Evolutionary conservation across 441 rosid species (phyloP), one percentile per base, ranked within the genome.

Genomic region (Syzygium syzygioides): DNA sequence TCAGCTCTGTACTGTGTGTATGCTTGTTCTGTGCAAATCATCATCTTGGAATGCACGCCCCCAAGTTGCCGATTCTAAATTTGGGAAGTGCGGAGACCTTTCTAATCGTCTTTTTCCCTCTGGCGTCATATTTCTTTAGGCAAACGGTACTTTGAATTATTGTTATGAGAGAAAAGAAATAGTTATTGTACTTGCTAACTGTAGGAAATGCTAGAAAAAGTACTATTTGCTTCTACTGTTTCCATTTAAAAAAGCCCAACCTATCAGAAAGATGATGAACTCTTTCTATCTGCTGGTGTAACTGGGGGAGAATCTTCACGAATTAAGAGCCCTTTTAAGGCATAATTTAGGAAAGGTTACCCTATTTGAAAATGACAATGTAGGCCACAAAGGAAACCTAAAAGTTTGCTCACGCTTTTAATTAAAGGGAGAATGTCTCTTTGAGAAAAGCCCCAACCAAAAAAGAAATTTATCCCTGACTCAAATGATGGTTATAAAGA

Each of bases 371-470:
- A 93, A 93, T 91, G 93, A 93, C 91, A 92, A 87, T 96, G 97
- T 93, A 95, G 96, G 95, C 98, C 97, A 96, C 45, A 90, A 93
- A 30, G 94, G 93, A 95, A 94, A 95, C 96, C 95, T 90, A 87
- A 93, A 92, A 92, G 94, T 89, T 53, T 41, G 52, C 52, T 68
- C 53, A 86, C 59, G 86, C 94, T 92, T 92, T 93, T 84, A 86
- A 79, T 86, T 89, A 90, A 94, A 90, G 91, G 71, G 88, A 91
- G 90, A 91, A 88, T 91, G 93, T 92, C 93, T 90, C 89, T 92
- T 41, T 41, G 83, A 76, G 83, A n/a, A n/a, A n/a, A n/a, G 90
- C 91, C 88, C 60, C 89, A 84, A 56, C 89, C 37, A 25, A 52
- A 85, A 90, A 89, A 89, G 88, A 90, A 90, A 87, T 57, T 89